Conservation (phyloP, 495 filamentous ascomycete genomes). For the Penicillium daleae region DNA sequence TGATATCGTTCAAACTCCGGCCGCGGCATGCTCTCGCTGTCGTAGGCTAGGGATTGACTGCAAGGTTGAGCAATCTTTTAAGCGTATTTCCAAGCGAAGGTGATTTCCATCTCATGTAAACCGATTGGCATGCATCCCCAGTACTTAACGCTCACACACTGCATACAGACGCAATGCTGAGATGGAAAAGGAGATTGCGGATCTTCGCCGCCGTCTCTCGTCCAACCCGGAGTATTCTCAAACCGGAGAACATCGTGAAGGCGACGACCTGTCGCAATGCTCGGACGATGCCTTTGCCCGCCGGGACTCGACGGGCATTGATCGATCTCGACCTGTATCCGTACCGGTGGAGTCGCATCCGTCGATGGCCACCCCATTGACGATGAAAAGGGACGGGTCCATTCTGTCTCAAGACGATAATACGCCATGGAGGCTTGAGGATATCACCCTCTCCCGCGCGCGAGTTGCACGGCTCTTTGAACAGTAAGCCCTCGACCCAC, state of each 20-base stretch:
- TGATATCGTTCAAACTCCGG: slow-evolving; percentile 52
- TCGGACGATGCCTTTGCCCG: slow-evolving; percentile 45
- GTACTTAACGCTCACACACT: slow-evolving; percentile 14
- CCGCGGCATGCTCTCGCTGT: slow-evolving; percentile 53
- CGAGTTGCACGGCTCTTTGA: slow-evolving; percentile 49
- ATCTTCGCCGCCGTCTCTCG: slow-evolving; percentile 50
- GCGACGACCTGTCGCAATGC: slow-evolving; percentile 44
- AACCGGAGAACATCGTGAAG: slow-evolving; percentile 32
- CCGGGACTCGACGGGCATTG: slow-evolving; percentile 37
- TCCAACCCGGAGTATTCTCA: slow-evolving; percentile 34
- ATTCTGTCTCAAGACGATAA: slow-evolving; percentile 48
- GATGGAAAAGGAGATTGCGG: slow-evolving; percentile 54
- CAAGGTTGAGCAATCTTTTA: slow-evolving; percentile 53
- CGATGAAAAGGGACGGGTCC: slow-evolving; percentile 43
- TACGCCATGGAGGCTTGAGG: slow-evolving; percentile 46
- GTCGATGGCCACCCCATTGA: slow-evolving; percentile 43
- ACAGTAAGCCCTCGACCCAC: slow-evolving; percentile 36
- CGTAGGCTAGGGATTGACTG: slow-evolving; percentile 51
- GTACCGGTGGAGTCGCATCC: slow-evolving; percentile 43
- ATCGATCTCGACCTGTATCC: slow-evolving; percentile 40
- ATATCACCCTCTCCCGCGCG: slow-evolving; percentile 43
- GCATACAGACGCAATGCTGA: slow-evolving; percentile 51
- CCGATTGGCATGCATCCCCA: background rate
- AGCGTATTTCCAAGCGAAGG: slow-evolving; percentile 54
- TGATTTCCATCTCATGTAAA: slow-evolving; percentile 14